Percentiles rank a stretch among this genome's conserved stretches.
Evolutionary conservation across 768 basidiomycete species (phyloP).

Genomic region (Boletus patriciae): DNA sequence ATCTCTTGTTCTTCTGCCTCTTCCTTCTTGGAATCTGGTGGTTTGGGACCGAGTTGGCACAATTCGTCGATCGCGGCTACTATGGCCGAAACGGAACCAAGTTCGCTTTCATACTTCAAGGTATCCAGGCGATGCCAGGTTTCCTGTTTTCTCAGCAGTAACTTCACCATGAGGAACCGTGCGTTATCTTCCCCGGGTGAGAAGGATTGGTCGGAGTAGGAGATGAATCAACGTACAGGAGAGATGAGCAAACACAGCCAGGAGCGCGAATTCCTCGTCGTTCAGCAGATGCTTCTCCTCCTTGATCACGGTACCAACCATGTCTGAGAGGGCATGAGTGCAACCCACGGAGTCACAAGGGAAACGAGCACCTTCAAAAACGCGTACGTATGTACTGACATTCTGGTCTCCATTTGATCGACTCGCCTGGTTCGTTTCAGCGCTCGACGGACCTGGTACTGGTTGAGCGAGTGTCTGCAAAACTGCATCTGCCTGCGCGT

Average conservation of each 20-base stretch:
- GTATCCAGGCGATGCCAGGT: constrained; percentile 51
- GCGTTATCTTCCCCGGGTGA: constrained; percentile 45
- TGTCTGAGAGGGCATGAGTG: constrained; percentile 42
- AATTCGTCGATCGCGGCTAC: constrained; percentile 45
- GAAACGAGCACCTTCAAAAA: constrained; percentile 31
- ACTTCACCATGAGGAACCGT: constrained; percentile 60
- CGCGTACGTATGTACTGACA: constrained; percentile 28
- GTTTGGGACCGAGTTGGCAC: constrained; percentile 26
- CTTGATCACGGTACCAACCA: constrained; percentile 51
- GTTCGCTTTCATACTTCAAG: constrained; percentile 43
- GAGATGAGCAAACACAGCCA: constrained; percentile 44
- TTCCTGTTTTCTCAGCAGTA: constrained; percentile 59
- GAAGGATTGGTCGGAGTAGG: background rate
- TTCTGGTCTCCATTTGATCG: constrained; percentile 7
- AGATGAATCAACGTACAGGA: constrained; percentile 44
- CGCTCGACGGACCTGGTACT: constrained; percentile 14
- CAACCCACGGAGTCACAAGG: background rate
- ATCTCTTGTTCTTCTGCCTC: constrained; percentile 28
- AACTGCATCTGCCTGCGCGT: background rate
- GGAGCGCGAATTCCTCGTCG: constrained; percentile 44
- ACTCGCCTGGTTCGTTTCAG: background rate
- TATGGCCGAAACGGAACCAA: constrained; percentile 41
- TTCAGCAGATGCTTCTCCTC: constrained; percentile 55
- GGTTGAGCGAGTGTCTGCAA: constrained; percentile 11
- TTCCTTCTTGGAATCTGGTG: constrained; percentile 15